These are phyloP conservation scores for Hamamelis virginiana DNA, from an alignment of 164 flowering plant species.

Conservation along the genomic window DNA sequence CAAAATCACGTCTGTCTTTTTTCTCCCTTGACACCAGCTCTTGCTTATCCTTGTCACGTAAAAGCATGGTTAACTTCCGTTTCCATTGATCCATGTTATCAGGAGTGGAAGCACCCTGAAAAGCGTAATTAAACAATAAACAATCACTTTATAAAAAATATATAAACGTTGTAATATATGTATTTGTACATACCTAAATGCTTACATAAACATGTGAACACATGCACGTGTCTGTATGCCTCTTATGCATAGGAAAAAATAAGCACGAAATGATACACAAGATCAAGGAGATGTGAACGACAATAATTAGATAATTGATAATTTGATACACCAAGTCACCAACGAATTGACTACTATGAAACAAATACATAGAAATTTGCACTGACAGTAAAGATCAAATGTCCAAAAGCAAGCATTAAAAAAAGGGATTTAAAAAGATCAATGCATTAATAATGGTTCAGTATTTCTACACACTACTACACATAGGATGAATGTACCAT, in stretches of 20 bases:
- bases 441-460: too few relatives aligned
- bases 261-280: not conserved
- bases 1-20: conserved; percentile 77
- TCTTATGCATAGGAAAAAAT: not conserved
- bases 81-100: conserved; percentile 71
- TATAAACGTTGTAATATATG: not conserved
- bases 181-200: not conserved
- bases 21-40: conserved; percentile 87
- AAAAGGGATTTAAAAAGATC: too few relatives aligned
- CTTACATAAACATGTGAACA: not conserved
- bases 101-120: conserved; percentile 46
- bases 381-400: too few relatives aligned
- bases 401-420: too few relatives aligned
- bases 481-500: too few relatives aligned
- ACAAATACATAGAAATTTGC: not conserved
- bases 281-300: not conserved
- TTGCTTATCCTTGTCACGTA: conserved; percentile 58
- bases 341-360: not conserved
- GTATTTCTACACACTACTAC: too few relatives aligned
- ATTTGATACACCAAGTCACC: not conserved
- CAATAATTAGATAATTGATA: not conserved
- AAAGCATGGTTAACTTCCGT: conserved; percentile 59
- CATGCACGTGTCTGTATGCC: not conserved
- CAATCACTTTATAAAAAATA: not conserved
- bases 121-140: not conserved